Percentiles rank a stretch among this genome's conserved stretches.
These are phyloP conservation scores for Cystobasidium pallidum DNA, from an alignment of 1,284 basidiomycete species.

Conservation along the genomic window DNA sequence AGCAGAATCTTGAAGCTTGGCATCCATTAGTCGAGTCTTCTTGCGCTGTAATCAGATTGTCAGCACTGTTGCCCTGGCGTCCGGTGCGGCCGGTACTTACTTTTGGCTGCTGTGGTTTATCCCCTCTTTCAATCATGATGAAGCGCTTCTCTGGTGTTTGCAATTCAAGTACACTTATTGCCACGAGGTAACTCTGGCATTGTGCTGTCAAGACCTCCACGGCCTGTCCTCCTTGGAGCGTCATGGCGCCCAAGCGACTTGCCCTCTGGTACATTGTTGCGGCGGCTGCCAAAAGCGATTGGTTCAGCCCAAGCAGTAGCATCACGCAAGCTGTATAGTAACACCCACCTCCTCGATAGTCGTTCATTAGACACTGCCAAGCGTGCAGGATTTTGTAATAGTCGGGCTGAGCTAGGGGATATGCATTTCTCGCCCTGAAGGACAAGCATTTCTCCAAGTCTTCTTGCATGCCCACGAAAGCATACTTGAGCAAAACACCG, in stretches of 20 bases:
- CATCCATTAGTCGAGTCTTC: constrained; percentile 59
- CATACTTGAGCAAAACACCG: constrained; percentile 76
- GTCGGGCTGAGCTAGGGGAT: constrained; percentile 79
- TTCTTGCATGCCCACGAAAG: constrained; percentile 80
- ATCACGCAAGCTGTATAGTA: not conserved
- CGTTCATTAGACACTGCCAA: constrained; percentile 82
- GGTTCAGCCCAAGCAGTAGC: not conserved
- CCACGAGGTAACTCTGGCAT: constrained; percentile 76
- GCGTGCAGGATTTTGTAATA: constrained; percentile 94
- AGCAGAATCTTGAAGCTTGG: constrained; percentile 62
- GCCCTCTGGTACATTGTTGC: constrained; percentile 93
- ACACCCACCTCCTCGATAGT: constrained; percentile 79
- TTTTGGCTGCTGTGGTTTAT: not conserved
- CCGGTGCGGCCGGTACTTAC: constrained; percentile 5
- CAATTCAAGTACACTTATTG: constrained; percentile 85
- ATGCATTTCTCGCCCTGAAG: constrained; percentile 92
- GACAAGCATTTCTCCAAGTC: constrained; percentile 87
- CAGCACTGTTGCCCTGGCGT: not conserved
- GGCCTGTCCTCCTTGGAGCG: constrained; percentile 59
- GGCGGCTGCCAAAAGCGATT: constrained; percentile 65
- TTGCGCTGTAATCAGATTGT: constrained; percentile 64
- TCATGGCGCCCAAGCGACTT: constrained; percentile 70
- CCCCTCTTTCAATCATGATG: constrained; percentile 62
- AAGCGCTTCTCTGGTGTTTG: constrained; percentile 81
- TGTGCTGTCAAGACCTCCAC: constrained; percentile 71